Evolutionary conservation across 495 filamentous ascomycete genomes (phyloP), one percentile per base, ranked within the genome.

Genomic region (Penicillium pancosmium): DNA sequence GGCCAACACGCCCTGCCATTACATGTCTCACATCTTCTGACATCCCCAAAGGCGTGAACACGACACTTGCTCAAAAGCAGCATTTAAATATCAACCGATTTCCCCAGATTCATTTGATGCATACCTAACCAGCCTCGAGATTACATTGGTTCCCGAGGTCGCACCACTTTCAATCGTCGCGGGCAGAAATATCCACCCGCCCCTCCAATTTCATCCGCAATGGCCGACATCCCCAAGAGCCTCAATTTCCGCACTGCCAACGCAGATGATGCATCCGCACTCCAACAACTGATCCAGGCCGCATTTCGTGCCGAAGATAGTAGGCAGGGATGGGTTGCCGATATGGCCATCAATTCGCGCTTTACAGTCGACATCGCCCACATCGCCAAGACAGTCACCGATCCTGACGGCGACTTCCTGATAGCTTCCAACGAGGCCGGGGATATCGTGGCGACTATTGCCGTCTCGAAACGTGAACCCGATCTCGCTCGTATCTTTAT

Each of bases 261-360:
- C 11, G 44, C n/a, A 21, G 62, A 61, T 1, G 70, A 77, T 56
- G 73, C 62, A 9, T n/a, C 34, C 7, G 47, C 25, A n/a, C 46
- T 77, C 31, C 66, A 68, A 10, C 54, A 56, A 34, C 67, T 80
- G 6, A 70, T 80, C 0, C 66, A 76, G 62, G 70, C 70, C 6
- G 76, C 78, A 12, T 80, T 78, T 58, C 77, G 73, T 43, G 70
- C 76, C 48, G 67, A 72, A 18, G 68, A 75, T 25, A 73, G 55
- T 60, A 58, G 73, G 19, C 27, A 60, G 41, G 72, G 68, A 52
- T 80, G 77, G 78, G 78, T 73, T 2, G 73, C 68, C 9, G 64
- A 74, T 44, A 62, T 71, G 38, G 68, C 73, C 9, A 67, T 80
- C 18, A 55, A 70, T 1, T 46, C 60, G 0, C 63, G 63, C 54